A percentile compares a stretch with the other conserved stretches of the same genome.
Conservation (phyloP, 129 eudicot genomes). For the Saposhnikovia divaricata region DNA sequence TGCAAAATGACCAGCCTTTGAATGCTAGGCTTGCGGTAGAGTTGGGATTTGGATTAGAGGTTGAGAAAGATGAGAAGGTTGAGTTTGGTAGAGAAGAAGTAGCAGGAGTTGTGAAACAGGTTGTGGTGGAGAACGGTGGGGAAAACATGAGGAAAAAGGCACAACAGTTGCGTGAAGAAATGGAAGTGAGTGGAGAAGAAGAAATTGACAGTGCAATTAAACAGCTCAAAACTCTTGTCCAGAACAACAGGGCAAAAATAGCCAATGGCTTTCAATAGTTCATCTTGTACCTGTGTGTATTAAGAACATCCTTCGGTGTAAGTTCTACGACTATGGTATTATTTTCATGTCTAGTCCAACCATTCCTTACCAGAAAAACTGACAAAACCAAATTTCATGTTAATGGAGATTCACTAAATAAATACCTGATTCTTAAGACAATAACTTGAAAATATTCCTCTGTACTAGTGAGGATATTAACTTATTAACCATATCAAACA, state of each 20-base stretch:
- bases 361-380: not conserved
- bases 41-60: slow-evolving; percentile 1
- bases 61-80: slow-evolving; percentile 1
- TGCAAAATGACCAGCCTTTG: slow-evolving; percentile 5
- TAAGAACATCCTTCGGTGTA: not conserved
- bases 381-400: not conserved
- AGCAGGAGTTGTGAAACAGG: slow-evolving; percentile 5
- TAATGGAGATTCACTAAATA: not conserved
- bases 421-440: not conserved
- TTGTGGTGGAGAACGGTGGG: not conserved
- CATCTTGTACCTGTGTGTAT: not conserved
- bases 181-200: not conserved
- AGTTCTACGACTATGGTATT: no score
- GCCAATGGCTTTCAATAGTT: not conserved
- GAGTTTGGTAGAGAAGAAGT: slow-evolving; percentile 1
- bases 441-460: not conserved
- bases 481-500: not conserved
- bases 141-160: not conserved
- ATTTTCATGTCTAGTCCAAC: not conserved
- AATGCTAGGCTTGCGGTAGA: slow-evolving; percentile 8
- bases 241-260: not conserved
- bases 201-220: not conserved
- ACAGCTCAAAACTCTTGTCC: not conserved
- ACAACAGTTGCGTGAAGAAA: not conserved
- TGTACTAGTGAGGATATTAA: not conserved